Evolutionary conservation across 305 asterid species (phyloP).

Genomic region (Fraxinus platypoda): DNA sequence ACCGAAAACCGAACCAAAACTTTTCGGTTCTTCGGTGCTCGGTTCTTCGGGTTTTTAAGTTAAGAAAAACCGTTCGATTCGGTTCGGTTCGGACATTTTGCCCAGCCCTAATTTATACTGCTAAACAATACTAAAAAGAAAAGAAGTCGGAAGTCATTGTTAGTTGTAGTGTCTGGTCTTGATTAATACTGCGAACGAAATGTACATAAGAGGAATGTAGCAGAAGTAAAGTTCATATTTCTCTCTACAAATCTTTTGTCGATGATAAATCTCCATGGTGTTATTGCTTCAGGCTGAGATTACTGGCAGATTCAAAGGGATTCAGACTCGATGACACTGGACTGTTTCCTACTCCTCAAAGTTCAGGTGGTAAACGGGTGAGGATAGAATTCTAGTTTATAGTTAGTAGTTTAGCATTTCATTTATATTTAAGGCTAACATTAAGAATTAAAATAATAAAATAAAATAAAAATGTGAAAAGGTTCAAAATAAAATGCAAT

Average conservation of each 20-base stretch:
- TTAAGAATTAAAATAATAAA: too few relatives aligned
- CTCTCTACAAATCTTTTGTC: not conserved
- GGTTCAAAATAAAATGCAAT: not conserved
- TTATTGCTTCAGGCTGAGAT: constrained; percentile 59
- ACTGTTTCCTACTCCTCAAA: constrained; percentile 71
- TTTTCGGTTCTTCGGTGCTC: too few relatives aligned
- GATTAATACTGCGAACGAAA: not conserved
- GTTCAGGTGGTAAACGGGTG: constrained; percentile 68
- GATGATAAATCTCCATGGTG: not conserved
- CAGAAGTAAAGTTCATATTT: not conserved
- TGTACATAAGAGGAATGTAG: not conserved
- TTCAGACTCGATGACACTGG: constrained; percentile 88
- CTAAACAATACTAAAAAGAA: not conserved
- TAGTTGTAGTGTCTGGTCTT: not conserved
- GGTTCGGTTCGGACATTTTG: too few relatives aligned
- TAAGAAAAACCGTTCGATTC: too few relatives aligned
- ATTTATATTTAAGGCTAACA: not conserved
- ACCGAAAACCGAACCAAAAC: too few relatives aligned
- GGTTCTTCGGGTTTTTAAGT: too few relatives aligned
- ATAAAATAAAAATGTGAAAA: too few relatives aligned
- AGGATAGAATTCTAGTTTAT: constrained; percentile 1
- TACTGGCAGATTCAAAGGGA: constrained; percentile 83
- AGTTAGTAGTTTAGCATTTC: not conserved
- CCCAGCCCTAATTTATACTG: not conserved
- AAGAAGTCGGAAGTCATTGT: not conserved